Evolutionary conservation across 2,329 filamentous ascomycete genomes (phyloP), one percentile per base, ranked within the genome.

Genomic region (Aspergillus amoenus): DNA sequence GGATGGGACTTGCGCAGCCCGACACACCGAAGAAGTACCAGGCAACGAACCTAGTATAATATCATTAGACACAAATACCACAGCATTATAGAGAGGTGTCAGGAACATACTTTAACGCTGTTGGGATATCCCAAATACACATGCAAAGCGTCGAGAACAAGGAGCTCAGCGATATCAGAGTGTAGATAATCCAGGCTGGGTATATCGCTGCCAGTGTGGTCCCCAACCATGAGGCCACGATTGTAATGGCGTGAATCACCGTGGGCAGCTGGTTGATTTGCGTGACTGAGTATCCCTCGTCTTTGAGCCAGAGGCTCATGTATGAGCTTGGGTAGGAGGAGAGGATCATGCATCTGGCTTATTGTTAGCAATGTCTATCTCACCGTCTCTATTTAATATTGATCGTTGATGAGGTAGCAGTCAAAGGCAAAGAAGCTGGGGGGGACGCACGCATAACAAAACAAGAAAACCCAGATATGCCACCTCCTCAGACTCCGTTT

Each of bases 221-320:
- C 0, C 80, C 80, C 0, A 82, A 65, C 68, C 81, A 78, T 0
- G 79, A 81, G 0, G 77, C 70, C 9, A 82, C 67, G 5, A 81
- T 79, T 0, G 73, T 77, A 41, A 82, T 77, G n/a, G 75, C 79
- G 49, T 80, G 76, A 0, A 74, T 76, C 8, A 75, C 78, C 0
- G 81, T 82, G 0, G 81, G 81, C 1, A 82, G 74, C 12, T 78
- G 72, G 65, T 83, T 82, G 57, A 82, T 76, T 56, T 82, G 74
- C 0, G 75, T 73, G 0, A 82, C 72, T 0, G 77, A 77, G 62
- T 79, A 82, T 5, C 75, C 74, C 27, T 80, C 76, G 1, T 74
- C 73, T 57, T 82, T 82, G 41, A 83, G 74, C 81, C 81, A 83
- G 11, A 83, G 74, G 30, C 76, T 80, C 80, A 83, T 82, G 55